phyloP scores from a whole-genome alignment of 495 filamentous ascomycete species.

The Daldinia bambusicola region DNA sequence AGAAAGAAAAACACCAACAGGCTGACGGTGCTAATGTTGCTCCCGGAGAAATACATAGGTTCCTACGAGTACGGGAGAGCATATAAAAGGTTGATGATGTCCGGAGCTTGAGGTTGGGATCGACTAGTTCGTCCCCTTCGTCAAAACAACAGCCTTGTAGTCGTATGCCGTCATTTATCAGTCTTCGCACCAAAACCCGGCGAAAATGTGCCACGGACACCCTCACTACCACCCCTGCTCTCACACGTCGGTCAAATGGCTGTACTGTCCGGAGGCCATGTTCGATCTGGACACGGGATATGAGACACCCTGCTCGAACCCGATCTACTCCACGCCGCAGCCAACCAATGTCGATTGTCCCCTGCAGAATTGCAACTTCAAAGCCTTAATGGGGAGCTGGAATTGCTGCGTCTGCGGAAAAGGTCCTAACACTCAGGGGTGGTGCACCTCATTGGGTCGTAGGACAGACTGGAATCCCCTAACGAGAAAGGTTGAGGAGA shows the following conservation, averaged over 20 bases:
- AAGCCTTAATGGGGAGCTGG: constrained; percentile 53
- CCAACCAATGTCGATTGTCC: constrained; percentile 52
- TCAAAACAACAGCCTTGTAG: constrained; percentile 23
- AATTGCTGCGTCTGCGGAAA: constrained; percentile 55
- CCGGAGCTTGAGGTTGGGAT: constrained; percentile 15
- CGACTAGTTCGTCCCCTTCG: constrained; percentile 12
- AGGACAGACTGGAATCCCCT: constrained; percentile 51
- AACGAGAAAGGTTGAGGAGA: constrained; percentile 48
- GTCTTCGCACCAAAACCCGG: constrained; percentile 6
- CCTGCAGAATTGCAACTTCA: constrained; percentile 56
- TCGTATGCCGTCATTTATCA: constrained; percentile 9
- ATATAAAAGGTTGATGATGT: constrained; percentile 36
- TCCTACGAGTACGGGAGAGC: constrained; percentile 22
- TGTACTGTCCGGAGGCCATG: constrained; percentile 55
- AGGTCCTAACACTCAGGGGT: constrained; percentile 54
- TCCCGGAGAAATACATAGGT: constrained; percentile 40
- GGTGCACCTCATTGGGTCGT: constrained; percentile 49
- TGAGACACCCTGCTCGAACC: constrained; percentile 54
- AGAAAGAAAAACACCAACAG: constrained; percentile 16
- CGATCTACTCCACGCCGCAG: constrained; percentile 53
- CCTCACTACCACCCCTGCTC: constrained; percentile 56
- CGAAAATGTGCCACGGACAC: constrained; percentile 57
- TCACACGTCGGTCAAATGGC: constrained; percentile 57
- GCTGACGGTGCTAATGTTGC: constrained; percentile 20
- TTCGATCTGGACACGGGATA: constrained; percentile 56